Percentiles rank a stretch among this genome's conserved stretches.
These are phyloP conservation scores for Fusarium oligoseptatum DNA, from an alignment of 2,329 filamentous ascomycete species.

Conservation along the genomic window DNA sequence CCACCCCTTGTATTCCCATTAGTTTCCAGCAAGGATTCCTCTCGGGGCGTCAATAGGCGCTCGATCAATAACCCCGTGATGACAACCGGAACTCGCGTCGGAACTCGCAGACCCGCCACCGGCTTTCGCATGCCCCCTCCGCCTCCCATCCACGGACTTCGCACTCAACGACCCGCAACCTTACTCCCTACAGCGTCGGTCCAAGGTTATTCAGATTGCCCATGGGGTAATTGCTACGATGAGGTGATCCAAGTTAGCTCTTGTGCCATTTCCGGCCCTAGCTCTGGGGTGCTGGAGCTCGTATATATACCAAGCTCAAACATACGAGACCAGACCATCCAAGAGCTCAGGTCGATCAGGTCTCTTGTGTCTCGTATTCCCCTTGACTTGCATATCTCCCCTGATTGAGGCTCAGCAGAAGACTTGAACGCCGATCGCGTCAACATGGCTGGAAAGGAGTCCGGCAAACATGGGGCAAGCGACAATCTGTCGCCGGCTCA, in stretches of 20 bases:
- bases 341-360: background rate
- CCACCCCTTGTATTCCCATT: background rate
- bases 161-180: background rate
- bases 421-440: background rate
- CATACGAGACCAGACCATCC: background rate
- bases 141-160: background rate
- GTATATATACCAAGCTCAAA: background rate
- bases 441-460: background rate
- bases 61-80: background rate
- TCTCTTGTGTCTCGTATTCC: background rate
- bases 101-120: background rate
- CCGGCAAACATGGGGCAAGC: background rate
- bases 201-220: background rate
- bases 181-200: background rate
- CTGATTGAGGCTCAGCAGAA: background rate
- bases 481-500: background rate
- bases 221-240: constrained; percentile 4
- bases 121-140: background rate
- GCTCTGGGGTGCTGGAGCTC: background rate
- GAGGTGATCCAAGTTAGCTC: background rate
- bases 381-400: rapidly evolving
- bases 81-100: background rate
- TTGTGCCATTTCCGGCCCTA: background rate
- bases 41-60: background rate
- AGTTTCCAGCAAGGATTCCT: background rate